Base-by-base conservation (phyloP, 1,284 basidiomycete species). In the Inonotus hispidus region DNA sequence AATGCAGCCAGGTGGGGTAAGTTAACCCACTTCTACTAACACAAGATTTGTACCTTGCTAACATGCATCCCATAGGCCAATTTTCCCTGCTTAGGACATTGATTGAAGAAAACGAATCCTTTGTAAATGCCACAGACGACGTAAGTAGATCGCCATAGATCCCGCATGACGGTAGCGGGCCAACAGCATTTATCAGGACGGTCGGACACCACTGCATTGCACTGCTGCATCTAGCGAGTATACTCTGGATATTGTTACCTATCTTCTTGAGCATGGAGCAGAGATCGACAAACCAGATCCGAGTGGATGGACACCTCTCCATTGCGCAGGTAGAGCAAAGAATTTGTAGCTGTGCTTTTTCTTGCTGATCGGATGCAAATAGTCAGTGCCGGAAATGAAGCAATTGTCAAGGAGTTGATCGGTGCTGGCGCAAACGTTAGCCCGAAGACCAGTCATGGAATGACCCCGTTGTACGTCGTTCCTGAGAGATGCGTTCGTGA, bases 161-260 rank as follows among this genome's bases (percentile, higher is more conserved):
- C 25, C 29, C 8, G 3, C 50, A 46, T 14, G 21, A 13, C 59
- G 60, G 16, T 58, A 41, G n/a, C 29, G 16, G 1, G 35, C 21
- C 58, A 45, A 54, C 46, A 27, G 39, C 49, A 41, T 49, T 62
- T 32, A 8, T 2, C 54, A 95, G 93, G 94, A 96, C 71, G 88
- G 83, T n/a, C 78, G 94, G 32, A 94, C 94, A 1, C 84, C 93
- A 2, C 76, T 97, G 11, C 95, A 97, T 70, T 95, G 92, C 91
- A 92, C 92, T 58, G 86, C 92, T 10, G 88, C 90, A 2, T 84
- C 84, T 10, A 83, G 69, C 8, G 52, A 49, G n/a, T 67, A 88
- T 60, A 83, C 87, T 45, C 74, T 87, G 47, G 85, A 89, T 54
- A 86, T 93, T 64, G 79, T 77, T 5, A 82, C 86, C 63, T 88